Percentiles rank a stretch among this genome's conserved stretches.
Evolutionary conservation across 2,329 filamentous ascomycete genomes (phyloP).

Genomic region (Aspergillus viridinutans): DNA sequence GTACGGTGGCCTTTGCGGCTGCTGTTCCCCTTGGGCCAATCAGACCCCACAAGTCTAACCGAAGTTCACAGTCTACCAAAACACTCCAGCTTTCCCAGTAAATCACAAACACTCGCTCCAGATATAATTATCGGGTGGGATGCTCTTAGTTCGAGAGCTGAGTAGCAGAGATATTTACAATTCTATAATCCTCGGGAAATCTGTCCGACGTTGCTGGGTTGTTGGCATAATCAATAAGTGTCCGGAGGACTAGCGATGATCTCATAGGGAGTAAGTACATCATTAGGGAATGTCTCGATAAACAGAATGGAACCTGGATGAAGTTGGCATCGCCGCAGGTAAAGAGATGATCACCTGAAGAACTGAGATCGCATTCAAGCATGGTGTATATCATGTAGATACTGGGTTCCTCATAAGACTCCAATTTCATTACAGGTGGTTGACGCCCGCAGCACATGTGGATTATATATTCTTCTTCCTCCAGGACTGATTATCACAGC

Average conservation of each 20-base stretch:
- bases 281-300: neutral
- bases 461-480: neutral
- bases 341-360: neutral
- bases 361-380: neutral
- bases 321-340: neutral
- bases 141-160: neutral
- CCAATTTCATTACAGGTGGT: neutral
- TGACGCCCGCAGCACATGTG: neutral
- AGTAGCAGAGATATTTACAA: neutral
- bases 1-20: constrained; percentile 38
- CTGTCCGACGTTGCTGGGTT: neutral
- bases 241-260: neutral
- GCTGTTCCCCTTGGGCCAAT: constrained; percentile 26
- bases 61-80: constrained; percentile 5
- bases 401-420: neutral
- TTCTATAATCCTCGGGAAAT: neutral
- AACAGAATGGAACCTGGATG: neutral
- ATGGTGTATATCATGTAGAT: neutral
- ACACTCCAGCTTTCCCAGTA: neutral
- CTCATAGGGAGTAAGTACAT: neutral
- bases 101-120: neutral
- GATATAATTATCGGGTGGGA: neutral
- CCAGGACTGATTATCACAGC: neutral
- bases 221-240: neutral
- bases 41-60: constrained; percentile 23